Percentiles rank a stretch among this genome's conserved stretches.
Evolutionary conservation across 371 early-diverging fungal genomes (phyloP).

Genomic region (Syncephalastrum sp.): DNA sequence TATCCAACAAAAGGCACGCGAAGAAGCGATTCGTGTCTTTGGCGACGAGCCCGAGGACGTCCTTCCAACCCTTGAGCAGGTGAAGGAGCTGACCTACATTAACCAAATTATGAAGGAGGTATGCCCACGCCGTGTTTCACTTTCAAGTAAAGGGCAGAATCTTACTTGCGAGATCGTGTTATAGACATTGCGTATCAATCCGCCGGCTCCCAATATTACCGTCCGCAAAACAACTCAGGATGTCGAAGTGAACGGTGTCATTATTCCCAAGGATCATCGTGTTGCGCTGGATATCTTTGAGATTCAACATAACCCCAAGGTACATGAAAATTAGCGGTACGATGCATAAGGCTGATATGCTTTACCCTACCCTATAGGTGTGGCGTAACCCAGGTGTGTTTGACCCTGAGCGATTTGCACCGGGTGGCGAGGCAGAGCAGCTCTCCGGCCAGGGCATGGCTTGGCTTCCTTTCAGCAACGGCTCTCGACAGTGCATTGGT

Average conservation of each 20-base stretch:
- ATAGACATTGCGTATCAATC: slow-evolving; percentile 16
- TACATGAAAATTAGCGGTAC: slow-evolving; percentile 4
- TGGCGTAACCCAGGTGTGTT: slow-evolving; percentile 23
- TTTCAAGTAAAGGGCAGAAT: too few relatives aligned
- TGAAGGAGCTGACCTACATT: slow-evolving; percentile 40
- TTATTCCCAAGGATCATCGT: slow-evolving; percentile 44
- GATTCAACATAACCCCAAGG: slow-evolving; percentile 30
- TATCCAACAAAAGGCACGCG: slow-evolving; percentile 41
- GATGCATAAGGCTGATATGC: slow-evolving; percentile 2
- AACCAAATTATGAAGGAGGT: slow-evolving; percentile 38
- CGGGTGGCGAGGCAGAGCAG: slow-evolving; percentile 18
- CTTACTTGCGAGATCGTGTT: too few relatives aligned
- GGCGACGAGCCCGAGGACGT: slow-evolving; percentile 39
- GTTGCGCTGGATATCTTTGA: slow-evolving; percentile 41
- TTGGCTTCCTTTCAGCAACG: slow-evolving; percentile 55
- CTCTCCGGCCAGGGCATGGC: slow-evolving; percentile 13
- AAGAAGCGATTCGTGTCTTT: slow-evolving; percentile 42
- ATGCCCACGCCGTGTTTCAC: background rate
- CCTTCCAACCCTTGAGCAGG: slow-evolving; percentile 40
- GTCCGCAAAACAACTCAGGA: slow-evolving; percentile 33
- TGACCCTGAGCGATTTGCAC: slow-evolving; percentile 16
- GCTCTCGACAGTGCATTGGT: slow-evolving; percentile 57
- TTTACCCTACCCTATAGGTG: slow-evolving; percentile 9
- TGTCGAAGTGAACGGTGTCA: slow-evolving; percentile 31
- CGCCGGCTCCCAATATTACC: slow-evolving; percentile 5